phyloP scores from a whole-genome alignment of 257 asterid genomes.

The Osmanthus fragrans region DNA sequence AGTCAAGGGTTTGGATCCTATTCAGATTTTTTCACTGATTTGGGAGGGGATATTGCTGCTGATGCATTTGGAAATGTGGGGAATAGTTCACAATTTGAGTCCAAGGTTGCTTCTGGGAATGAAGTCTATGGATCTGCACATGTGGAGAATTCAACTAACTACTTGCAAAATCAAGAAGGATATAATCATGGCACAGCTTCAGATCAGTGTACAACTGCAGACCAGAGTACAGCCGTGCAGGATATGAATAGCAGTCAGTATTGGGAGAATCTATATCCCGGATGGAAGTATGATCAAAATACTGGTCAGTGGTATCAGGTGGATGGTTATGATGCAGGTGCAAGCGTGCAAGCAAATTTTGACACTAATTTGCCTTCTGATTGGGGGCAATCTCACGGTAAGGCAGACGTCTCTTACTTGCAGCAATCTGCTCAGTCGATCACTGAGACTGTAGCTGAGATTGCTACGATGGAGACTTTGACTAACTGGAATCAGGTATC shows the following conservation, averaged over 20 bases:
- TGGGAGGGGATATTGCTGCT: constrained; percentile 40
- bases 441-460: constrained; percentile 53
- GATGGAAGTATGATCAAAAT: constrained; percentile 73
- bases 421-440: constrained; percentile 66
- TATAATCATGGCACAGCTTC: constrained; percentile 35
- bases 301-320: constrained; percentile 91
- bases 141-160: constrained; percentile 31
- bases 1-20: constrained; percentile 77
- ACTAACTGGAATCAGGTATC: constrained; percentile 52
- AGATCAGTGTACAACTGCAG: constrained; percentile 39
- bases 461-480: constrained; percentile 45
- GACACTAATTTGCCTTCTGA: constrained; percentile 36
- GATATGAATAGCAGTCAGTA: constrained; percentile 58
- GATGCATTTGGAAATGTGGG: constrained; percentile 45
- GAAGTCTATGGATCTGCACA: constrained; percentile 35
- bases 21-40: constrained; percentile 69
- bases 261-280: constrained; percentile 88
- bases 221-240: constrained; percentile 45
- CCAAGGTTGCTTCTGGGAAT: constrained; percentile 31
- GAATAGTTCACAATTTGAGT: constrained; percentile 29
- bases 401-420: constrained; percentile 63
- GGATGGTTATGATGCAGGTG: constrained; percentile 43
- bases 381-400: constrained; percentile 32
- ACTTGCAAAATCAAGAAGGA: constrained; percentile 39
- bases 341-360: constrained; percentile 34